Evolutionary conservation across 1,139 yeast species (phyloP), one percentile per base, ranked within the genome.

Genomic region (Protomyces inundatus): DNA sequence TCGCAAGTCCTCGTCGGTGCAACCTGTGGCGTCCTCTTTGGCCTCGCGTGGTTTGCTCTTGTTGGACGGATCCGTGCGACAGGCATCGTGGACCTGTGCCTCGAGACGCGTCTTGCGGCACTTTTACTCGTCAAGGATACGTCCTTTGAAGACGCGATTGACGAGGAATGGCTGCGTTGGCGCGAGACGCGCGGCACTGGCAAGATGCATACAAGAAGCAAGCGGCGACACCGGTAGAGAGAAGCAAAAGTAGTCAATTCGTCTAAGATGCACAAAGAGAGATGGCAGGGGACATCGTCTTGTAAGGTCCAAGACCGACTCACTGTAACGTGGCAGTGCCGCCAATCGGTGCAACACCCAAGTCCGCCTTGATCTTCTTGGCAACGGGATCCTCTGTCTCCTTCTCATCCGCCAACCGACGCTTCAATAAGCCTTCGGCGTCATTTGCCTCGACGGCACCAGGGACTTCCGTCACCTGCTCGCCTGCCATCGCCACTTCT

Each of bases 1-100:
- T 78, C 77, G 51, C 98, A 93, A 73, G 95, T 91, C 0, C 63
- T 81, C 10, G 88, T 87, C 9, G 98, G 98, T 0, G 77, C 82
- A 3, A 70, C 81, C 32, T 73, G 87, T 12, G 98, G 98, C 0
- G 70, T 77, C 0, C 71, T 80, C 0, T 73, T 84, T 23, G 95
- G 95, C 0, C 69, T 82, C 9, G 67, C 74, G 0, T 90, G 87
- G 78, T 88, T 50, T 32, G 34, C 5, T 7, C 6, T 42, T 4
- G 51, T 30, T 32, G 30, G 33, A 4, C n/a, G 7, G 5, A 32
- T 52, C 34, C 32, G 40, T 42, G 16, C 34, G 30, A 14, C 30
- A 6, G 62, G 62, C 12, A 7, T 58, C 37, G 46, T 58, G n/a
- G 52, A 42, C 32, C 52, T 51, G 56, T n/a, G 40, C 6, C 35